A percentile compares a stretch with the other conserved stretches of the same genome.
These are phyloP conservation scores for Royoungia palumana DNA, from an alignment of 768 basidiomycete genomes.

Conservation along the genomic window DNA sequence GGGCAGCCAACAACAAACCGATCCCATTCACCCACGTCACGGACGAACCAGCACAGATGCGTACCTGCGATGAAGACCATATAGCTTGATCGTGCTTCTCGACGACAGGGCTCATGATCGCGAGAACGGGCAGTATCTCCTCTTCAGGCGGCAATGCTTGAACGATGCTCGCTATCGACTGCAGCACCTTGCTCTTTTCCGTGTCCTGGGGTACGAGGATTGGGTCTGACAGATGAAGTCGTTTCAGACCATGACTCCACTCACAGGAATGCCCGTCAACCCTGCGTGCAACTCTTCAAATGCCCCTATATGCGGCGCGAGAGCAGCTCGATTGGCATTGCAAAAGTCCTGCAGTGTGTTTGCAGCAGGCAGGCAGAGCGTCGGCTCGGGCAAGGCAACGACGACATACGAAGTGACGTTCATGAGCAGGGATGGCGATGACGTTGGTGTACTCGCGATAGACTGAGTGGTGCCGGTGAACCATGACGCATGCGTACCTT, in stretches of 20 bases:
- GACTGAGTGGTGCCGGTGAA: no score
- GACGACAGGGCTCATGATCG: constrained; percentile 74
- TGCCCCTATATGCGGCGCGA: constrained; percentile 79
- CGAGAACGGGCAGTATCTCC: constrained; percentile 73
- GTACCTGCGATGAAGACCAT: constrained; percentile 50
- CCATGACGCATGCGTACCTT: constrained; percentile 78
- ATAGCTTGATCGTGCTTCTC: constrained; percentile 65
- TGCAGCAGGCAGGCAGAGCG: constrained; percentile 68
- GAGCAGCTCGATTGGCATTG: constrained; percentile 78
- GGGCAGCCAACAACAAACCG: constrained; percentile 45
- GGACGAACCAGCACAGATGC: constrained; percentile 11
- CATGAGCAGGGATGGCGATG: constrained; percentile 51
- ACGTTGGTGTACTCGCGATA: constrained; percentile 24
- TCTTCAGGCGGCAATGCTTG: constrained; percentile 82
- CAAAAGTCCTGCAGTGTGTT: constrained; percentile 82
- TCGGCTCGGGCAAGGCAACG: constrained; percentile 62
- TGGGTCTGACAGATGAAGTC: not conserved
- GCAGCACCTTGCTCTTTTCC: constrained; percentile 86
- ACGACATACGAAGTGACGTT: constrained; percentile 67
- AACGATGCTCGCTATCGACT: constrained; percentile 90
- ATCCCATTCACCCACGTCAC: no score
- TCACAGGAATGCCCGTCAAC: constrained; percentile 68
- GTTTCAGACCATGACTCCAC: constrained; percentile 18
- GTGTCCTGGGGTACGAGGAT: constrained; percentile 55
- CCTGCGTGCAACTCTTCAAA: constrained; percentile 84